phyloP scores from a whole-genome alignment of 805 yeast genomes.

The Saccharomycopsis guyanensis region DNA sequence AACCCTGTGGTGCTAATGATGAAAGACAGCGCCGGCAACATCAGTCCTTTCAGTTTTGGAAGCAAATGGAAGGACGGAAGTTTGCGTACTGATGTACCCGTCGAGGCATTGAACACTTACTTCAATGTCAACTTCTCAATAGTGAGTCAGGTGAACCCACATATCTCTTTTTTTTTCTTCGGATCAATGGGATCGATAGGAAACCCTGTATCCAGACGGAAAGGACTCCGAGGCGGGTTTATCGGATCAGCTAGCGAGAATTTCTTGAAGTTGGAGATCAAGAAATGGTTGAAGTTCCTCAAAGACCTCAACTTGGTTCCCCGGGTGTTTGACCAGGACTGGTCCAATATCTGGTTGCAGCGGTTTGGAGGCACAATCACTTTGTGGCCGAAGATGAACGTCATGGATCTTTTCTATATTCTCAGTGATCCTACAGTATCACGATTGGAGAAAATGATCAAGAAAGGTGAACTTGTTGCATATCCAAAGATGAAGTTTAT shows the following conservation, averaged over 20 bases:
- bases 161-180: slow-evolving; percentile 64
- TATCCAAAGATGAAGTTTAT: slow-evolving; percentile 62
- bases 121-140: slow-evolving; percentile 70
- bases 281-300: slow-evolving; percentile 67
- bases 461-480: slow-evolving; percentile 56
- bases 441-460: slow-evolving; percentile 45
- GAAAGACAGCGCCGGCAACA: slow-evolving; percentile 36
- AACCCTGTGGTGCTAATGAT: slow-evolving; percentile 77
- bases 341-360: slow-evolving; percentile 74
- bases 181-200: slow-evolving; percentile 80
- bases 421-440: slow-evolving; percentile 62
- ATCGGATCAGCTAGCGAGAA: slow-evolving; percentile 66
- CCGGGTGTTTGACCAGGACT: slow-evolving; percentile 62
- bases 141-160: slow-evolving; percentile 81
- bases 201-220: slow-evolving; percentile 57
- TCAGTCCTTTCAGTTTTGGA: slow-evolving; percentile 66
- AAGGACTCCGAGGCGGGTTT: slow-evolving; percentile 69
- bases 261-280: slow-evolving; percentile 60
- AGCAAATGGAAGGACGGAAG: slow-evolving; percentile 76
- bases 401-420: slow-evolving; percentile 55
- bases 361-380: slow-evolving; percentile 70
- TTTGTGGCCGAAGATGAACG: slow-evolving; percentile 59
- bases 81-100: slow-evolving; percentile 69
- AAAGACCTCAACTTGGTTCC: slow-evolving; percentile 63
- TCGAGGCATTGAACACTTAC: slow-evolving; percentile 63